Base-by-base conservation (phyloP, 768 basidiomycete species). In the Lepiota venenata region DNA sequence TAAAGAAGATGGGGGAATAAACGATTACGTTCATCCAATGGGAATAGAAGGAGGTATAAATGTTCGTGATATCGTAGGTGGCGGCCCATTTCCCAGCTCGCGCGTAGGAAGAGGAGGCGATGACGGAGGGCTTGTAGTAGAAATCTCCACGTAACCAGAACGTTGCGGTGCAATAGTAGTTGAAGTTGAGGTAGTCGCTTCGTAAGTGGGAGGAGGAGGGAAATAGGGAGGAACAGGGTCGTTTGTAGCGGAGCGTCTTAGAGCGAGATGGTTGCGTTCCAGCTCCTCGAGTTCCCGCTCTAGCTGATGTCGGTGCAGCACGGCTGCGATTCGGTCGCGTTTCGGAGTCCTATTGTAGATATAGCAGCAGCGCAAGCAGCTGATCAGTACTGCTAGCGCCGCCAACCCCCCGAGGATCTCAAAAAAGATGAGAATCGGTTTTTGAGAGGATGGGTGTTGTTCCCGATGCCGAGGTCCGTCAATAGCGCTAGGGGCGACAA, bases 181-280 rank as follows among this genome's bases (percentile, higher is more conserved):
- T 21, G 56, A 38, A 22, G 18, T 32, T 4, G 44, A 39, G 1
- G 35, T 14, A 40, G 41, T 20, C 16, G 37, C 61, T 3, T 69
- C 66, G 60, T 83, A 83, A 3, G 72, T 67, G 4, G 78, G 74
- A 11, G 82, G 81, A 16, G 73, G 73, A n/a, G 73, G 74, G 45
- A 76, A 62, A 62, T 83, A 83, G 1, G 79, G 78, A 40, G 82
- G 81, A 1, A 78, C 77, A 16, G 80, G 79, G 14, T 75, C 77
- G 9, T 61, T 69, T 39, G 68, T 59, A 29, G 69, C 65, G 32
- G 60, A 60, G n/a, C 63, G 61, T 18, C 69, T 64, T 29, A 65
- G 50, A 3, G 58, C 46, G 27, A 60, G 52, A 15, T 74, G 73
- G 38, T 71, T 72, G 20, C 71, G 69, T 53, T 74, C 72, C 44